Evolutionary conservation across 1,284 basidiomycete species (phyloP).

Genomic region (Leucoagaricus sp.): DNA sequence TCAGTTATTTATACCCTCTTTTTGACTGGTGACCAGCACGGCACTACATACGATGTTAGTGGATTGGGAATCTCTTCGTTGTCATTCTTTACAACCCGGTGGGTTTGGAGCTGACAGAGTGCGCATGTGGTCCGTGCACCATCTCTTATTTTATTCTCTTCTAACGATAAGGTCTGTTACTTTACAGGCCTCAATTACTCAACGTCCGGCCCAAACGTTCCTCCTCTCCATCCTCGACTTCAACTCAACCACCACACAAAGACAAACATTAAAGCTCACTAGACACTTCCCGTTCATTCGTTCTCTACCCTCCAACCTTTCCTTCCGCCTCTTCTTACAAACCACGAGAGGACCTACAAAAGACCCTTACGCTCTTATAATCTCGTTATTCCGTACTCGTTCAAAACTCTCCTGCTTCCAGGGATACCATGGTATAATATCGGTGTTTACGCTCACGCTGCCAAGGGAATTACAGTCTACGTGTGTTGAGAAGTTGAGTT

Average conservation of each 20-base stretch:
- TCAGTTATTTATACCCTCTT: too few relatives aligned
- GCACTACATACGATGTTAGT: too few relatives aligned
- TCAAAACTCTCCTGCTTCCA: constrained; percentile 86
- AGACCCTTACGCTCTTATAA: constrained; percentile 75
- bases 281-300: constrained; percentile 88
- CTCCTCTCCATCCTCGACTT: neutral
- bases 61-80: constrained; percentile 52
- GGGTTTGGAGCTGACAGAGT: constrained; percentile 62
- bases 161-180: neutral
- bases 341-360: constrained; percentile 55
- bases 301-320: constrained; percentile 70
- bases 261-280: constrained; percentile 86
- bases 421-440: constrained; percentile 93
- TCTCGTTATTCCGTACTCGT: constrained; percentile 72
- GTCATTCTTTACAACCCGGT: constrained; percentile 53
- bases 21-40: too few relatives aligned
- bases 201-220: constrained; percentile 29
- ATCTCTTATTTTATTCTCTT: constrained; percentile 1
- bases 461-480: constrained; percentile 57
- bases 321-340: constrained; percentile 21
- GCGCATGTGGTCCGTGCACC: constrained; percentile 54
- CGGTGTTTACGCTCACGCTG: constrained; percentile 83
- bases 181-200: constrained; percentile 48
- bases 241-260: constrained; percentile 44
- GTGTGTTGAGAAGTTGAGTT: constrained; percentile 71